These are phyloP conservation scores for Xylariales sp. DNA, from an alignment of 2,329 filamentous ascomycete genomes.

Conservation along the genomic window DNA sequence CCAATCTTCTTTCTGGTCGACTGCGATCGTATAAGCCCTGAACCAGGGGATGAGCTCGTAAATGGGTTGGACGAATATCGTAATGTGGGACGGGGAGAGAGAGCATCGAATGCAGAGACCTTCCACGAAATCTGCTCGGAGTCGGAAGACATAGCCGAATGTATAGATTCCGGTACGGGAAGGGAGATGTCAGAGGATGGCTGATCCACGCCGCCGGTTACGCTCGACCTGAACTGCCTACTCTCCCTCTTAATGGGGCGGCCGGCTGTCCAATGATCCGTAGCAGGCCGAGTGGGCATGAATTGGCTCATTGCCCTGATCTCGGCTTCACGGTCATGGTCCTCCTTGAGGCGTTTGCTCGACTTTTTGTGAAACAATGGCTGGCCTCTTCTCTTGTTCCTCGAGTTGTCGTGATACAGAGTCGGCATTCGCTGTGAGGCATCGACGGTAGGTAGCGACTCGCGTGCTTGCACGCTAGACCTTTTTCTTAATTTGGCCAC, in stretches of 20 bases:
- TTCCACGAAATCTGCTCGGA: constrained; percentile 83
- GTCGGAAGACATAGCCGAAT: constrained; percentile 79
- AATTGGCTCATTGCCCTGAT: constrained; percentile 84
- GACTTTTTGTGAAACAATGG: constrained; percentile 75
- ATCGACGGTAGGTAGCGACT: constrained; percentile 38
- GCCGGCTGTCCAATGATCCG: constrained; percentile 69
- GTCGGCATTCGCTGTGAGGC: constrained; percentile 59
- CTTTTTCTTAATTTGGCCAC: constrained; percentile 51
- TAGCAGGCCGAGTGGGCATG: constrained; percentile 72
- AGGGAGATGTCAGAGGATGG: constrained; percentile 80
- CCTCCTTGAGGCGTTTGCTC: constrained; percentile 80
- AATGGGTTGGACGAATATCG: constrained; percentile 76
- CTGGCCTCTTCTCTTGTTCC: constrained; percentile 69
- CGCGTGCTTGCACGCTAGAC: constrained; percentile 38
- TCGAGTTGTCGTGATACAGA: constrained; percentile 63
- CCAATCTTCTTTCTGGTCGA: constrained; percentile 65
- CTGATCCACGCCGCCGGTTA: constrained; percentile 66
- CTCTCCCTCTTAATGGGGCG: constrained; percentile 71
- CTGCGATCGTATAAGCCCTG: constrained; percentile 60
- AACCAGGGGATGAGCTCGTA: constrained; percentile 59
- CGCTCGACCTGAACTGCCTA: constrained; percentile 70
- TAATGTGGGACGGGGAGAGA: constrained; percentile 86
- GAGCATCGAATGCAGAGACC: constrained; percentile 81
- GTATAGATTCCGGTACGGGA: constrained; percentile 77
- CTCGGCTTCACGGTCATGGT: constrained; percentile 84